Evolutionary conservation across 176 grass and related monocot species (phyloP), one percentile per base, ranked within the genome.

Genomic region (Oryza coarctata): DNA sequence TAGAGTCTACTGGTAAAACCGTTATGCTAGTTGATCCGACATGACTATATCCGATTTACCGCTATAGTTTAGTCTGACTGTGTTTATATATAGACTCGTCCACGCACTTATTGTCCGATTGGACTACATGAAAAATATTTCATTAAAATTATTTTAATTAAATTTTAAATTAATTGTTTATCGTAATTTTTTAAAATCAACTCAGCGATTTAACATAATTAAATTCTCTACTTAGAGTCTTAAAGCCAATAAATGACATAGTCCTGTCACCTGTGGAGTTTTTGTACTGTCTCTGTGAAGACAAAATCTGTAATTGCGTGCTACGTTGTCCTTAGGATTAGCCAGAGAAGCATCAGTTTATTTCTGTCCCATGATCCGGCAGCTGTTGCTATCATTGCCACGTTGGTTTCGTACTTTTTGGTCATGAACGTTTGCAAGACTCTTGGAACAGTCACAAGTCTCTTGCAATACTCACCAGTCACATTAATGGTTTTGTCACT

Each of bases 291-390:
- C 44, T 1, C 33, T 22, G 58, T 22, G 9, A 41, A 14, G 60
- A 28, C 57, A 77, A 25, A 63, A 29, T 8, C 4, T 55, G 41
- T 68, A 35, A 41, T 70, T 81, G 68, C 28, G 57, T 28, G 63
- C 23, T 66, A 29, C 33, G 30, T 38, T 17, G n/a, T 31, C 27
- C 22, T 25, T 17, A 26, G 32, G 52, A 52, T 49, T 71, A 41
- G 43, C 34, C 36, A 7, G 34, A 33, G 71, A 80, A 80, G 76
- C 63, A 22, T 79, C 8, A 61, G 30, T 32, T 43, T 65, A 75
- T 58, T 72, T 52, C 70, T 25, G 30, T 28, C 29, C 23, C 34
- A 49, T 17, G 76, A 43, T 47, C 36, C 20, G 9, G 34, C 75
- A 67, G 66, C 32, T 18, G 35, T 67, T 15, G 38, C 23, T 36